Base-by-base conservation (phyloP, 495 filamentous ascomycete species). In the Aspergillus olivimuriae region DNA sequence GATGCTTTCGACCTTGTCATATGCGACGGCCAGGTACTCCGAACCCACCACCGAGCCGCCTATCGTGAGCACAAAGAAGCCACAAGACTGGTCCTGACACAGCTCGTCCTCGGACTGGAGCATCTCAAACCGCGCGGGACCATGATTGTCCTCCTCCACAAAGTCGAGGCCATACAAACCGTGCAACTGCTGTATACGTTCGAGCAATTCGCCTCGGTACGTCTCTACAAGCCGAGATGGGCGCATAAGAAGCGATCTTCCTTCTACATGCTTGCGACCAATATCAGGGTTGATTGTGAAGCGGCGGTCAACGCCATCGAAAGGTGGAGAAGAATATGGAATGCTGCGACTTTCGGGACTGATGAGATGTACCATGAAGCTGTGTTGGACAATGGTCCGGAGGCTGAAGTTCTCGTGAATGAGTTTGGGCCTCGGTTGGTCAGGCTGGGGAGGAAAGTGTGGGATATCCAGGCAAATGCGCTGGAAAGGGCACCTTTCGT, bases 21-120 rank as follows among this genome's bases (percentile, higher is more conserved):
- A 30, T 81, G 76, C 53, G 77, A 82, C 46, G 76, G 77, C 1
- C 70, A 80, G 26, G 72, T 76, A 2, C 58, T 78, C 11, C 53
- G 76, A 12, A 69, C 52, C 0, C 76, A 81, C 17, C 18, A 52
- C 30, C 52, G 71, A 15, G 58, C 63, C 18, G 36, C 47, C 21
- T 70, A 75, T 51, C 56, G 69, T n/a, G 59, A 73, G 43, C 18
- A 10, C 0, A 41, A 50, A 15, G 75, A 82, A 57, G 60, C 60
- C 1, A 34, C 31, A 8, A 58, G 77, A 26, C 54, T 80, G 19
- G 44, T 42, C 0, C 31, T 56, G 4, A 51, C 67, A 0, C 73
- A 81, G 52, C 58, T 81, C 9, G 65, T 67, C 18, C 52, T 80
- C 14, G 74, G 53, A 3, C 54, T 81, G 1, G 53, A 73, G 38